These are phyloP conservation scores for Ramaria rubella DNA, from an alignment of 768 basidiomycete genomes.

Conservation along the genomic window DNA sequence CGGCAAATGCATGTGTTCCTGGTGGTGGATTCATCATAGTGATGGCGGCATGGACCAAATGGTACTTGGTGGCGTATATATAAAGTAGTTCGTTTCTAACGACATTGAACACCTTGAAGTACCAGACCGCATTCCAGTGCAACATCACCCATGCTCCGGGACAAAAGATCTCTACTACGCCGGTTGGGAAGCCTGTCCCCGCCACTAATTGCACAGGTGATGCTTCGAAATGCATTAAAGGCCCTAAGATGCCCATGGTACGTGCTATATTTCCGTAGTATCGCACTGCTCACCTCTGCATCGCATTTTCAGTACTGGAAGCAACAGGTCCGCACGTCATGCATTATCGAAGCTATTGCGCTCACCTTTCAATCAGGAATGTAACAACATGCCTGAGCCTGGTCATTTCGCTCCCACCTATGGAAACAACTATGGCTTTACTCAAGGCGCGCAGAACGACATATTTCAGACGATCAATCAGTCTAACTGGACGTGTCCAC, in stretches of 20 bases:
- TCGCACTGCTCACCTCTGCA: background rate
- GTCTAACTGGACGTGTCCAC: conserved; percentile 8
- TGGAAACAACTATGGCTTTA: conserved; percentile 63
- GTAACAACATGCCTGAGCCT: conserved; percentile 19
- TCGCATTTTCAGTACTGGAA: conserved; percentile 14
- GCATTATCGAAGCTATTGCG: background rate
- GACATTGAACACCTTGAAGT: conserved; percentile 18
- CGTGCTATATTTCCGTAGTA: background rate
- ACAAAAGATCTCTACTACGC: conserved; percentile 36
- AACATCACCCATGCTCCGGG: conserved; percentile 40
- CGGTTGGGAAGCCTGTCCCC: conserved; percentile 49
- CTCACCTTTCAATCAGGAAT: background rate
- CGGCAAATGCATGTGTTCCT: conserved; percentile 64
- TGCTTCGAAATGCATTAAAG: conserved; percentile 20
- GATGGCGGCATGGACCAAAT: conserved; percentile 11
- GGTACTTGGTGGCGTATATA: conserved; percentile 9
- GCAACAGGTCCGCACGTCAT: background rate
- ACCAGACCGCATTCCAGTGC: conserved; percentile 74
- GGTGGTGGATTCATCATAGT: conserved; percentile 58
- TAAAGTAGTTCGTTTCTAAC: background rate
- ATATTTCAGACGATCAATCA: conserved; percentile 42
- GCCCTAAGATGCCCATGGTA: conserved; percentile 9
- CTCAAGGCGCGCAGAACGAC: conserved; percentile 65
- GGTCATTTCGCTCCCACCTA: conserved; percentile 30
- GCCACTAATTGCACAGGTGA: conserved; percentile 62